Conservation (phyloP, 1,139 yeast species). For the Saccharomyces hybrid region DNA sequence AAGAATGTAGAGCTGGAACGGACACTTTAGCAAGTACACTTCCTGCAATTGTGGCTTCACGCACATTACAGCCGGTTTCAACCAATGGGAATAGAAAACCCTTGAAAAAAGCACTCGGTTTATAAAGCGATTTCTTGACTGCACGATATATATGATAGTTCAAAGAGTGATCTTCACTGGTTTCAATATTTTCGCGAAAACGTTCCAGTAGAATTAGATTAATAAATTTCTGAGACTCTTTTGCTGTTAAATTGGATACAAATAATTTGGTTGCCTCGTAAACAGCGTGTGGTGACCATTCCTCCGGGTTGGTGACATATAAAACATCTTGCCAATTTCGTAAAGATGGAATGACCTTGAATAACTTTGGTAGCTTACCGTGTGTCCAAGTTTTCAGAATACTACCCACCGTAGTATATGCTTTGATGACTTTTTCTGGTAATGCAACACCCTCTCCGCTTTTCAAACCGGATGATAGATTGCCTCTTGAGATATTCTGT, state of each 20-base stretch:
- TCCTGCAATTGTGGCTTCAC: slow-evolving; percentile 94
- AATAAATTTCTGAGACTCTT: slow-evolving; percentile 82
- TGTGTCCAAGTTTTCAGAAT: slow-evolving; percentile 87
- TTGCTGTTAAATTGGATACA: slow-evolving; percentile 80
- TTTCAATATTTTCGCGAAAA: slow-evolving; percentile 76
- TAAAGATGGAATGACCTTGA: slow-evolving; percentile 87
- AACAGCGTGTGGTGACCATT: slow-evolving; percentile 95
- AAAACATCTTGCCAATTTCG: slow-evolving; percentile 94
- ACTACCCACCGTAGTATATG: slow-evolving; percentile 85
- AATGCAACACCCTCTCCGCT: slow-evolving; percentile 54
- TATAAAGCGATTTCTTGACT: slow-evolving; percentile 83
- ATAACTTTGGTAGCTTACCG: slow-evolving; percentile 90
- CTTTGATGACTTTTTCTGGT: slow-evolving; percentile 94
- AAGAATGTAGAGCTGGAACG: slow-evolving; percentile 89
- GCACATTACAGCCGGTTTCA: slow-evolving; percentile 76
- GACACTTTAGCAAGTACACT: slow-evolving; percentile 85
- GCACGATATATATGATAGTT: slow-evolving; percentile 92
- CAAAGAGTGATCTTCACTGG: slow-evolving; percentile 53
- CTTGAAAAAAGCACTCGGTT: slow-evolving; percentile 96
- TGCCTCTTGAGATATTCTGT: slow-evolving; percentile 23
- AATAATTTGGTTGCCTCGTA: slow-evolving; percentile 93
- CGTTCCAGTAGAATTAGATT: slow-evolving; percentile 71
- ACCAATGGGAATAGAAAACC: slow-evolving; percentile 90
- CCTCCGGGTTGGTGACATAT: slow-evolving; percentile 83
- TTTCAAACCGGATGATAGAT: slow-evolving; percentile 14